These are phyloP conservation scores for Geotrichum phurueaensis DNA, from an alignment of 1,139 yeast species.

Conservation along the genomic window DNA sequence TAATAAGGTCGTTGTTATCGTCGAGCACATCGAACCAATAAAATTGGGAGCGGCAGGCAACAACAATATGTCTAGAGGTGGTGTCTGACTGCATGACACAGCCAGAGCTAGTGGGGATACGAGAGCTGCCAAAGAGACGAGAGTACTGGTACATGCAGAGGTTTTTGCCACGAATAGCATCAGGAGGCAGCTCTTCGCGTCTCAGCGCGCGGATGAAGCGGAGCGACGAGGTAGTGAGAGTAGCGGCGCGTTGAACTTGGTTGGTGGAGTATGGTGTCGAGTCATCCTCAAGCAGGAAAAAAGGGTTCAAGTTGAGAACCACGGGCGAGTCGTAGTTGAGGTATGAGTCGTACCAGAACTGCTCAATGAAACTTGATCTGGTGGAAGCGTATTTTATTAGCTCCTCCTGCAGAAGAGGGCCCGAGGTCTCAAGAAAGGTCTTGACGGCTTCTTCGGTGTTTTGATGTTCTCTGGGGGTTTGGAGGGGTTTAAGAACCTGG, in stretches of 20 bases:
- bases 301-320: conserved; percentile 80
- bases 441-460: conserved; percentile 57
- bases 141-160: conserved; percentile 88
- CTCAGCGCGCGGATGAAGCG: conserved; percentile 75
- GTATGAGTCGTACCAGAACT: conserved; percentile 89
- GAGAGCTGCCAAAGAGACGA: conserved; percentile 75
- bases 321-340: conserved; percentile 80
- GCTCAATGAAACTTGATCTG: conserved; percentile 78
- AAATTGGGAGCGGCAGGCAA: conserved; percentile 80
- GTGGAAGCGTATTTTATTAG: conserved; percentile 56
- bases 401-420: conserved; percentile 58
- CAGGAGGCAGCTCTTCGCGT: conserved; percentile 70
- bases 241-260: conserved; percentile 77
- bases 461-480: conserved; percentile 58
- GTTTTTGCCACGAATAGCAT: conserved; percentile 54
- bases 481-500: conserved; percentile 64
- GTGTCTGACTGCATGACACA: conserved; percentile 80
- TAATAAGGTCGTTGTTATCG: conserved; percentile 57
- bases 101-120: conserved; percentile 75
- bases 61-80: conserved; percentile 71
- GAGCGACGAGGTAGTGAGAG: conserved; percentile 69
- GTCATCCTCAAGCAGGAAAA: conserved; percentile 81
- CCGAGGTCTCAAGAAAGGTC: conserved; percentile 51
- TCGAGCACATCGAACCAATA: conserved; percentile 93
- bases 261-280: conserved; percentile 70